phyloP scores from a whole-genome alignment of 331 rosid genomes.

The Malus hybrid region DNA sequence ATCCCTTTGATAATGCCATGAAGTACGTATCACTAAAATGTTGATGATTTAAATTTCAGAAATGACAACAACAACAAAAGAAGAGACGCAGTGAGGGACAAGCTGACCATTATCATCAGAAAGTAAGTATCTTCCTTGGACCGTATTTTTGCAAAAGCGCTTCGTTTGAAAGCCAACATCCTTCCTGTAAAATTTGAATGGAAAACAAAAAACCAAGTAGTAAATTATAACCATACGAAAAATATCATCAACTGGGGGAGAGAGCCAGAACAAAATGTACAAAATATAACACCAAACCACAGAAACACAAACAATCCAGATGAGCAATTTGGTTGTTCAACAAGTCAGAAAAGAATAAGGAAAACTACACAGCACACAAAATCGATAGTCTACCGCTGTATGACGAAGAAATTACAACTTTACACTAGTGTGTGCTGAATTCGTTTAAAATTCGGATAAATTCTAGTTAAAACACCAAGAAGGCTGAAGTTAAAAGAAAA shows the following conservation, averaged over 20 bases:
- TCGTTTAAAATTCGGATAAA: neutral
- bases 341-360: neutral
- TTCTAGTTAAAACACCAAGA: neutral
- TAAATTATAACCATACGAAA: neutral
- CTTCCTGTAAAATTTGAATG: conserved; percentile 33
- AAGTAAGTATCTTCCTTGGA: conserved; percentile 76
- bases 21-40: neutral
- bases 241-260: neutral
- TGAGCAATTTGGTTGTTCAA: neutral
- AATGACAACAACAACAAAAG: neutral
- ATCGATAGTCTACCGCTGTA: neutral
- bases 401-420: neutral
- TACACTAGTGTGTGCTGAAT: neutral
- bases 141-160: conserved; percentile 59
- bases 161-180: conserved; percentile 43
- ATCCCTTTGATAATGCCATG: neutral
- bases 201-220: neutral
- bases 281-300: neutral
- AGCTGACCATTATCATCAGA: conserved; percentile 66
- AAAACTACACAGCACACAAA: neutral
- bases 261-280: neutral
- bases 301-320: neutral
- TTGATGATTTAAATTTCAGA: too few species aligned
- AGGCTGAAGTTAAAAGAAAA: neutral
- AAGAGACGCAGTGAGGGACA: neutral